Evolutionary conservation across 768 basidiomycete species (phyloP).

Genomic region (Paxillus involutus): DNA sequence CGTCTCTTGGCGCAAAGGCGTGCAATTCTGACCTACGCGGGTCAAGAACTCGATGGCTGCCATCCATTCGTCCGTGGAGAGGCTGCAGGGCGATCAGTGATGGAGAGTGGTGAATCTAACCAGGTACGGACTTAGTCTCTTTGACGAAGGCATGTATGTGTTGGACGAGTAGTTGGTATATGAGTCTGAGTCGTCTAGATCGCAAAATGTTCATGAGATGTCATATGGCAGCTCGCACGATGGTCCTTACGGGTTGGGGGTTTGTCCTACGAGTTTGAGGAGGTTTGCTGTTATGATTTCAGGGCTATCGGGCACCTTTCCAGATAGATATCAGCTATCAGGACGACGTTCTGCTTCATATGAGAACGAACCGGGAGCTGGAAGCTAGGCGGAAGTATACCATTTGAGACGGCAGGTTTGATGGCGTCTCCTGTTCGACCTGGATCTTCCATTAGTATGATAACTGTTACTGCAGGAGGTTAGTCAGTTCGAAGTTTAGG

Average conservation of each 20-base stretch:
- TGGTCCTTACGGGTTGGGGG: slow-evolving; percentile 39
- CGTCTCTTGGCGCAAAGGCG: slow-evolving; percentile 72
- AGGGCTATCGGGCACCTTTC: slow-evolving; percentile 46
- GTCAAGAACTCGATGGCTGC: slow-evolving; percentile 77
- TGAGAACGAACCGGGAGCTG: slow-evolving; percentile 38
- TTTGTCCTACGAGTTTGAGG: slow-evolving; percentile 36
- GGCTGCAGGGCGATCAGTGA: slow-evolving; percentile 26
- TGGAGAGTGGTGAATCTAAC: not conserved
- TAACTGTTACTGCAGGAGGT: not conserved
- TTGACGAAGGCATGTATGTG: slow-evolving; percentile 76
- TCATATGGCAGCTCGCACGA: not conserved
- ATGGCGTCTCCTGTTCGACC: slow-evolving; percentile 6
- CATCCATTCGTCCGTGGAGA: slow-evolving; percentile 90
- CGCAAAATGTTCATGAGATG: not conserved
- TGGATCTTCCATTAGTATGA: slow-evolving; percentile 3
- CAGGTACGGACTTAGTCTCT: slow-evolving; percentile 55
- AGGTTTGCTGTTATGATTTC: slow-evolving; percentile 52
- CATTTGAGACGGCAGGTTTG: slow-evolving; percentile 38
- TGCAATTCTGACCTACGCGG: slow-evolving; percentile 68
- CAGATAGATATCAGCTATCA: slow-evolving; percentile 2
- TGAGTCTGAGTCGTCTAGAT: slow-evolving; percentile 43
- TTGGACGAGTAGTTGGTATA: slow-evolving; percentile 51
- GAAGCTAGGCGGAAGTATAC: slow-evolving; percentile 37
- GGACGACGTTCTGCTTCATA: not conserved
- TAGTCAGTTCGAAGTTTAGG: not conserved